phyloP scores from a whole-genome alignment of 2,329 filamentous ascomycete species.

The Ramichloridium luteum region DNA sequence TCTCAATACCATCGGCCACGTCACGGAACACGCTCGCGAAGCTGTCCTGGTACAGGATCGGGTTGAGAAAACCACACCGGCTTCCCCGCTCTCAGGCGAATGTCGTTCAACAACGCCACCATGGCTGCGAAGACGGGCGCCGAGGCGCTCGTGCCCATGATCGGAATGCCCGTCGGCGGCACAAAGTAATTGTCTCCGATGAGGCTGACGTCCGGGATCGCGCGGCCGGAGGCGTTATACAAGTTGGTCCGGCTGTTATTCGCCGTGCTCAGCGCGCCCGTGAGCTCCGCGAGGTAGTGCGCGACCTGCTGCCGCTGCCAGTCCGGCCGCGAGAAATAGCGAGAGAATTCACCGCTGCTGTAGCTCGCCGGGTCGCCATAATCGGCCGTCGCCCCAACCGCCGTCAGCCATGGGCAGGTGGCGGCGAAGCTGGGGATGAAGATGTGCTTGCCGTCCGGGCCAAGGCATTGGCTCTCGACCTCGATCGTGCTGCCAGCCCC shows the following conservation, averaged over 20 bases:
- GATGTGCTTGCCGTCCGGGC: slow-evolving; percentile 30
- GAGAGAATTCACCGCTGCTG: slow-evolving; percentile 34
- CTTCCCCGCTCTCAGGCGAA: slow-evolving; percentile 38
- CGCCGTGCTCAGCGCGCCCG: too few species aligned
- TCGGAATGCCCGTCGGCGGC: too few species aligned
- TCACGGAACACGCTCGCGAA: too few species aligned
- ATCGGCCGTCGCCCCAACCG: slow-evolving; percentile 31
- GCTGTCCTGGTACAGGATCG: too few species aligned
- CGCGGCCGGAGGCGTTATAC: slow-evolving; percentile 33
- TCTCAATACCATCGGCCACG: too few species aligned
- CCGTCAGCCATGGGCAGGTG: slow-evolving; percentile 35
- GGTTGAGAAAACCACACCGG: too few species aligned
- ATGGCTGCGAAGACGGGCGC: slow-evolving; percentile 45
- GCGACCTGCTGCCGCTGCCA: slow-evolving; percentile 32
- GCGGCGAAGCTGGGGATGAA: slow-evolving; percentile 37
- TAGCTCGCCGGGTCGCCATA: slow-evolving; percentile 26
- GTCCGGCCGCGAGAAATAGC: slow-evolving; percentile 30
- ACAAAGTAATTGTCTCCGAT: too few species aligned
- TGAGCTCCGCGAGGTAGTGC: slow-evolving; percentile 28
- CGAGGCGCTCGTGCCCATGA: slow-evolving; percentile 40
- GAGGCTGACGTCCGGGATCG: slow-evolving; percentile 35
- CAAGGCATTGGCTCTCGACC: too few species aligned
- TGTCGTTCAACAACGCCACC: slow-evolving; percentile 50
- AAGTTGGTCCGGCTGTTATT: slow-evolving; percentile 28
- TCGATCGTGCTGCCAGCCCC: too few species aligned